These are phyloP conservation scores for Cyphellophora europaea DNA, from an alignment of 2,329 filamentous ascomycete species.

Conservation along the genomic window DNA sequence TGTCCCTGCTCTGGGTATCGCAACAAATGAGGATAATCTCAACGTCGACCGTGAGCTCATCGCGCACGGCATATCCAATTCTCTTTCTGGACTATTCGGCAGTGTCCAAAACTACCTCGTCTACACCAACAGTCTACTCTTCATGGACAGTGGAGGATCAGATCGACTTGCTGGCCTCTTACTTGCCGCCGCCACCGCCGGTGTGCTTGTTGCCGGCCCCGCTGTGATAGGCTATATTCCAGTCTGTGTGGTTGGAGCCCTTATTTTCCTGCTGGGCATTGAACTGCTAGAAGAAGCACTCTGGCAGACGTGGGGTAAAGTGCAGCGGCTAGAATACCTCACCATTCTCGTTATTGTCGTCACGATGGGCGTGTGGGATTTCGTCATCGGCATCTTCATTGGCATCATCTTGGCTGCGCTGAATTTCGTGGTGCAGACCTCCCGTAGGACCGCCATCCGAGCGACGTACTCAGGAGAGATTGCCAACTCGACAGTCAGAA, in stretches of 20 bases:
- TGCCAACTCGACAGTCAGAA: conserved; percentile 82
- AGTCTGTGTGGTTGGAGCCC: conserved; percentile 88
- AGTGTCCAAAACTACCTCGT: conserved; percentile 96
- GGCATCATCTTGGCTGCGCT: conserved; percentile 88
- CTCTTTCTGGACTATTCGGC: conserved; percentile 73
- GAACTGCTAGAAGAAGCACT: conserved; percentile 84
- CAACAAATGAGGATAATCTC: conserved; percentile 83
- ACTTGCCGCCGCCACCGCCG: conserved; percentile 69
- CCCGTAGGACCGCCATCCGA: conserved; percentile 77
- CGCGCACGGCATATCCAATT: conserved; percentile 87
- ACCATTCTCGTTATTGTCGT: conserved; percentile 82
- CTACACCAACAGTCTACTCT: conserved; percentile 94
- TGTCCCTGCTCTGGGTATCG: conserved; percentile 83
- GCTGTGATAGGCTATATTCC: conserved; percentile 88
- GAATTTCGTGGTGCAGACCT: conserved; percentile 84
- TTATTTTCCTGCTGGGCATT: conserved; percentile 92
- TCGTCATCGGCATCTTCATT: conserved; percentile 85
- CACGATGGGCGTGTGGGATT: conserved; percentile 95
- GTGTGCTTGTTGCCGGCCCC: conserved; percentile 77
- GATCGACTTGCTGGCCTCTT: conserved; percentile 77
- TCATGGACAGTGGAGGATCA: conserved; percentile 85
- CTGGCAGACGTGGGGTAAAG: conserved; percentile 77
- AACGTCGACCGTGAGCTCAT: conserved; percentile 86
- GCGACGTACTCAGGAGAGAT: conserved; percentile 84
- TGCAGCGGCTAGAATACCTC: conserved; percentile 78